A percentile compares a stretch with the other conserved stretches of the same genome.
These are phyloP conservation scores for Camellia sinensis DNA, from an alignment of 148 eudicot species.

Conservation along the genomic window DNA sequence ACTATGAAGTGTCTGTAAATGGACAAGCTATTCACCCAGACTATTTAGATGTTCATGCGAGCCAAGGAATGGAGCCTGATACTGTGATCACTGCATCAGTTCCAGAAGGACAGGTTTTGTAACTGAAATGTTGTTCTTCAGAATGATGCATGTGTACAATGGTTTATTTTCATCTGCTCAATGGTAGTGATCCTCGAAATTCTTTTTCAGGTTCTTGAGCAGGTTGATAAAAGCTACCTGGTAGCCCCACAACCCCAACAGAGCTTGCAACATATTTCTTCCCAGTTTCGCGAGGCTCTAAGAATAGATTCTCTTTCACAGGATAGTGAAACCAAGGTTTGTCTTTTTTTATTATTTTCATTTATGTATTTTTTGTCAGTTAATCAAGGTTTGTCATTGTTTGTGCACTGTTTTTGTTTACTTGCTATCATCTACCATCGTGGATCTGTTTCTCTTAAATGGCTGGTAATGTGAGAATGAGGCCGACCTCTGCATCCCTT, in stretches of 20 bases:
- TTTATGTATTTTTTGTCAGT: neutral
- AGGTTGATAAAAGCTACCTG: slow-evolving; percentile 43
- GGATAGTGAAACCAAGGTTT: slow-evolving; percentile 56
- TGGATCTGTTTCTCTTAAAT: neutral
- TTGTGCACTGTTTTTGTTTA: neutral
- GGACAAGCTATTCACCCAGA: slow-evolving; percentile 50
- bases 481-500: neutral
- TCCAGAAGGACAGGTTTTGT: slow-evolving; percentile 50
- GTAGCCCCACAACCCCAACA: slow-evolving; percentile 47
- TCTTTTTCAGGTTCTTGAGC: slow-evolving; percentile 40
- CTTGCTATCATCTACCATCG: neutral
- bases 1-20: slow-evolving; percentile 56
- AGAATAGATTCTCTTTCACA: slow-evolving; percentile 46
- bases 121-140: neutral
- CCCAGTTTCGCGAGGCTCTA: slow-evolving; percentile 72
- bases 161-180: neutral
- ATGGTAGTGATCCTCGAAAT: neutral
- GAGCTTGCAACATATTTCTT: slow-evolving; percentile 69
- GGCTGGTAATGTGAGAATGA: neutral
- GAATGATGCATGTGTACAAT: neutral
- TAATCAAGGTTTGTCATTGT: neutral
- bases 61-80: slow-evolving; percentile 40
- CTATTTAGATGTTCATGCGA: slow-evolving; percentile 40
- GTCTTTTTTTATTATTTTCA: neutral
- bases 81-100: slow-evolving; percentile 37